These are phyloP conservation scores for Pontederia paniculata DNA, from an alignment of 176 grass and related monocot species.

Conservation along the genomic window DNA sequence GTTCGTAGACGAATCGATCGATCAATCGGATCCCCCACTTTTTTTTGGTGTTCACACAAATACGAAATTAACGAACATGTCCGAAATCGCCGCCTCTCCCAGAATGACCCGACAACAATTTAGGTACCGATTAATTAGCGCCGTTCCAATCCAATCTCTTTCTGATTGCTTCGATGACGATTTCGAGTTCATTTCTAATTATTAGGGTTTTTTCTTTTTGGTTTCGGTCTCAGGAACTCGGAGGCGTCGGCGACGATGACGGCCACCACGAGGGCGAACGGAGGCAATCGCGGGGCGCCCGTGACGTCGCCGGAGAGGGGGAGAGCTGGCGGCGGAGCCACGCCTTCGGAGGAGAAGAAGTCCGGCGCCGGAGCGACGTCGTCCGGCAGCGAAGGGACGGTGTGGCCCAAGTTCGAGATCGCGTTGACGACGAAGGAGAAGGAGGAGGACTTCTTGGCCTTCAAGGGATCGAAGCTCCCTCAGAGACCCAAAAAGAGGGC, in stretches of 20 bases:
- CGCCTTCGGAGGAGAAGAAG: background rate
- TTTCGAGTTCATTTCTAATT: background rate
- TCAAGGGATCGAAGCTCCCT: slow-evolving; percentile 13
- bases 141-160: no score
- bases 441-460: slow-evolving; percentile 13
- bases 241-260: background rate
- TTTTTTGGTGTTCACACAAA: no score
- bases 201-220: background rate
- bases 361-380: background rate
- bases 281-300: background rate
- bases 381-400: background rate
- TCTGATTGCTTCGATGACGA: no score
- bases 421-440: slow-evolving; percentile 7
- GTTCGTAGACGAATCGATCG: no score
- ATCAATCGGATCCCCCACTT: no score
- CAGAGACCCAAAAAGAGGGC: slow-evolving; percentile 7
- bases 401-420: slow-evolving; percentile 5
- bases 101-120: no score
- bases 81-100: no score
- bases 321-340: background rate
- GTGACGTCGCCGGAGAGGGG: background rate
- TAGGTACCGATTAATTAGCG: no score
- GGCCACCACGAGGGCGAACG: background rate
- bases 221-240: background rate
- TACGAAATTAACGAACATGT: no score